These are phyloP conservation scores for Diplodia seriata DNA, from an alignment of 2,329 filamentous ascomycete genomes.

Conservation along the genomic window DNA sequence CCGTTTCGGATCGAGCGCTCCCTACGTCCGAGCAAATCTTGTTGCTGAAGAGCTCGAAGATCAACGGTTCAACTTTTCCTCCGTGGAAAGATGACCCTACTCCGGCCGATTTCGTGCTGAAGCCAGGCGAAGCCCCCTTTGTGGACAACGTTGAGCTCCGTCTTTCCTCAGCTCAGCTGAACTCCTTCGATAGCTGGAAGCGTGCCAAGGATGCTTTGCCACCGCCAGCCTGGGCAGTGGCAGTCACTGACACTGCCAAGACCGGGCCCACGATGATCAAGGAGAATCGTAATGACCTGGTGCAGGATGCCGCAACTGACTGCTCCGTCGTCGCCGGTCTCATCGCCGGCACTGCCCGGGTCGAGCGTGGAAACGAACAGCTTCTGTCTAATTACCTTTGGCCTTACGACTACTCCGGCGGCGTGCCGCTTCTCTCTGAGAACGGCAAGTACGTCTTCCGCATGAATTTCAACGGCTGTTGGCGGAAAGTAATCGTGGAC, in stretches of 20 bases:
- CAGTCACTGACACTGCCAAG: conserved; percentile 40
- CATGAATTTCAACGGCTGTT: conserved; percentile 96
- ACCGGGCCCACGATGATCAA: conserved; percentile 63
- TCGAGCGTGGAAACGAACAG: conserved; percentile 69
- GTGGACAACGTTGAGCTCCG: conserved; percentile 73
- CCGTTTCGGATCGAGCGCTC: conserved; percentile 63
- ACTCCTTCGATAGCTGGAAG: conserved; percentile 85
- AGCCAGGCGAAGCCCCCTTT: conserved; percentile 62
- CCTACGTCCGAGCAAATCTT: conserved; percentile 77
- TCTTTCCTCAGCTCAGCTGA: conserved; percentile 75
- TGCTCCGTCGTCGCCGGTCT: conserved; percentile 97
- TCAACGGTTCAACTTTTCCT: conserved; percentile 84
- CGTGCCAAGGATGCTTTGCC: conserved; percentile 73
- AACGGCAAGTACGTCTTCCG: conserved; percentile 91
- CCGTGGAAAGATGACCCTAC: conserved; percentile 76
- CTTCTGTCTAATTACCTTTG: conserved; percentile 76
- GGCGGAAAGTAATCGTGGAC: conserved; percentile 85
- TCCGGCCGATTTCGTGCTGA: conserved; percentile 66
- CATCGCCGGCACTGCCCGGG: conserved; percentile 77
- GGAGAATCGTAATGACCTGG: conserved; percentile 73
- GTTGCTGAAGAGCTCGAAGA: conserved; percentile 74
- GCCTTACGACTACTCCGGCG: conserved; percentile 69
- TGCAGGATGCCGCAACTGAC: conserved; percentile 94
- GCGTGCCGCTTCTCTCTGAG: conserved; percentile 67
- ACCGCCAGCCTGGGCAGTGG: conserved; percentile 50